Conservation (phyloP, 2,329 filamentous ascomycete species). For the Cercospora sp. region DNA sequence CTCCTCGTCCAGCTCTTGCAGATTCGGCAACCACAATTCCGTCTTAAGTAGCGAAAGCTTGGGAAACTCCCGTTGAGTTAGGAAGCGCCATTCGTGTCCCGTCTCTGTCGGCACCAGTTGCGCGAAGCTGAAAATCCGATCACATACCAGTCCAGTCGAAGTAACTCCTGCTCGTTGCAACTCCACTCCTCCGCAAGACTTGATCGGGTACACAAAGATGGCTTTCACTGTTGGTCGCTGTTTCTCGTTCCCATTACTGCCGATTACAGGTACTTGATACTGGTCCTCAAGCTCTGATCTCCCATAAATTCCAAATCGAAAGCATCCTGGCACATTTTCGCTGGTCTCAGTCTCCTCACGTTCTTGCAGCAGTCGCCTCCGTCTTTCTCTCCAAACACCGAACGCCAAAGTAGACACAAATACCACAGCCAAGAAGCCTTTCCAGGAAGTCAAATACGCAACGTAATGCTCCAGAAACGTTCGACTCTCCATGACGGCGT, state of each 20-base stretch:
- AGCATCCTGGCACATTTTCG: conserved; percentile 2
- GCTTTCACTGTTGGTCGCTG: conserved; percentile 31
- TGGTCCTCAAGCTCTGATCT: conserved; percentile 34
- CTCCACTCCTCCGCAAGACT: conserved; percentile 47
- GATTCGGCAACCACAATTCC: conserved; percentile 69
- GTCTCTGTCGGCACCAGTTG: conserved; percentile 51
- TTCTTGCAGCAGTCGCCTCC: background rate
- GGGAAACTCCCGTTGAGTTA: conserved; percentile 70
- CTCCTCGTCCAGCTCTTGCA: conserved; percentile 1
- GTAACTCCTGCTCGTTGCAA: conserved; percentile 44
- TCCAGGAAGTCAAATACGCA: conserved; percentile 18
- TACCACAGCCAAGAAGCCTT: conserved; percentile 14
- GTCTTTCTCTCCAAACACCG: conserved; percentile 8
- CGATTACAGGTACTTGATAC: conserved; percentile 1
- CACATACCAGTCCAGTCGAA: conserved; percentile 48
- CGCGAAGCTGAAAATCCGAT: conserved; percentile 62
- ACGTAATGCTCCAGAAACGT: conserved; percentile 19
- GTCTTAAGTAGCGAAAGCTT: conserved; percentile 68
- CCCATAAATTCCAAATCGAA: conserved; percentile 7
- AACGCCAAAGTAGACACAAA: conserved; percentile 4
- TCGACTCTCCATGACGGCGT: conserved; percentile 3
- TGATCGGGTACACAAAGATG: conserved; percentile 53
- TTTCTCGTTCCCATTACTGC: conserved; percentile 19
- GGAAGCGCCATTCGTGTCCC: conserved; percentile 64
- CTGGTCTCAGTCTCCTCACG: background rate